Evolutionary conservation across 371 early-diverging fungal genomes (phyloP).

Genomic region (Rhizopus sp.): DNA sequence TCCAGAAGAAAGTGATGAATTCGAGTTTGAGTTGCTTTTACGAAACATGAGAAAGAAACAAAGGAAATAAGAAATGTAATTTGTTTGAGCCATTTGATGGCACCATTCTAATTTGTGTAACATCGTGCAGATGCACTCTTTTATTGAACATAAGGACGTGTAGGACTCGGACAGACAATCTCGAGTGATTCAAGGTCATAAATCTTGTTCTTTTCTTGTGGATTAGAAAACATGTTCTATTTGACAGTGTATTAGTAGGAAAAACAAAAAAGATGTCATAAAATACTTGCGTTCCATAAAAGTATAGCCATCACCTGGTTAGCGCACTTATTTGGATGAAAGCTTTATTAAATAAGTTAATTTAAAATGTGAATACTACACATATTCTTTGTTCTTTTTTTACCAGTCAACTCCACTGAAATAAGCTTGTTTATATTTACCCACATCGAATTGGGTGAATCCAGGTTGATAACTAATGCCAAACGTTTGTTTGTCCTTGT

Average conservation of each 20-base stretch:
- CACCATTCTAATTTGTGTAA: background rate
- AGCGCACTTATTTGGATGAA: slow-evolving; percentile 67
- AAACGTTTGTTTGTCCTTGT: slow-evolving; percentile 41
- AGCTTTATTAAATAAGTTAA: slow-evolving; percentile 41
- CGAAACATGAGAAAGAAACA: slow-evolving; percentile 24
- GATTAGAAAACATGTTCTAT: slow-evolving; percentile 62
- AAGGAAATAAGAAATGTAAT: slow-evolving; percentile 8
- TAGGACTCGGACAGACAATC: slow-evolving; percentile 55
- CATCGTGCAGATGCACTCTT: background rate
- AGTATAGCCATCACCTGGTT: slow-evolving; percentile 67
- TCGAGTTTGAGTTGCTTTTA: slow-evolving; percentile 10
- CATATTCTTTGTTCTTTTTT: background rate
- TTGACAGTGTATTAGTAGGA: background rate
- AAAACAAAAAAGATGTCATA: background rate
- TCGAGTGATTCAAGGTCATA: slow-evolving; percentile 36
- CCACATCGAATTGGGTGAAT: slow-evolving; percentile 55
- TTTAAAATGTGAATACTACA: slow-evolving; percentile 1
- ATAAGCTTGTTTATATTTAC: slow-evolving; percentile 56
- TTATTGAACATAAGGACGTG: slow-evolving; percentile 52
- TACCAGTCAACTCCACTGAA: slow-evolving; percentile 69
- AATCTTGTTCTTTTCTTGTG: slow-evolving; percentile 34
- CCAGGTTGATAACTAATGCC: slow-evolving; percentile 65
- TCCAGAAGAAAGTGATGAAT: slow-evolving; percentile 34
- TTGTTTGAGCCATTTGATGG: background rate
- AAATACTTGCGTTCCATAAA: slow-evolving; percentile 60